A percentile compares a stretch with the other conserved stretches of the same genome.
Evolutionary conservation across 2,329 filamentous ascomycete species (phyloP).

Genomic region (Aureobasidium sp.): DNA sequence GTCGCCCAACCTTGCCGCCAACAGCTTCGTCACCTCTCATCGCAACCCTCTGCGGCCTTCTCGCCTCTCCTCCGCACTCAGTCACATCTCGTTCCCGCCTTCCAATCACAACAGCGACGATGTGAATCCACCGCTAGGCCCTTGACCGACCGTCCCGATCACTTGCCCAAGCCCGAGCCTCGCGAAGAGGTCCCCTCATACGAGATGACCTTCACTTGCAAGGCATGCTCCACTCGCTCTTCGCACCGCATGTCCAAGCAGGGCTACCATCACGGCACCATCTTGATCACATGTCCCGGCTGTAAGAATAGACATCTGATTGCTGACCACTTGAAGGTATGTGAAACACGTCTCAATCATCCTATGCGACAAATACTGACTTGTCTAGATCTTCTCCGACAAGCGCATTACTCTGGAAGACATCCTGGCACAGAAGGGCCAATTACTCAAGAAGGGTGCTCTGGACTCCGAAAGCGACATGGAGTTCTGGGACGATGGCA

Average conservation of each 20-base stretch:
- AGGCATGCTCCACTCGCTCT: constrained; percentile 66
- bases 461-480: constrained; percentile 74
- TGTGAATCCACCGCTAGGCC: constrained; percentile 19
- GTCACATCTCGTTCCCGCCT: constrained; percentile 6
- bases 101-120: constrained; percentile 23
- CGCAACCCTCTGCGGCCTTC: constrained; percentile 9
- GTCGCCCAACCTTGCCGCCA: not conserved
- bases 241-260: constrained; percentile 85
- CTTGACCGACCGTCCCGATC: constrained; percentile 25
- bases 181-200: constrained; percentile 58
- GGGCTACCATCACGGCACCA: constrained; percentile 85
- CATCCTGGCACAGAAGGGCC: constrained; percentile 67
- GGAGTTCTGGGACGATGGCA: constrained; percentile 78
- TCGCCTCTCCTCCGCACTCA: constrained; percentile 18
- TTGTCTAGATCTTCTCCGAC: constrained; percentile 62
- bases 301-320: constrained; percentile 89
- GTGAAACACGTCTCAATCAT: not conserved
- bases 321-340: constrained; percentile 70
- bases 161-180: constrained; percentile 20
- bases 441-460: constrained; percentile 63
- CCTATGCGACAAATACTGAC: not conserved
- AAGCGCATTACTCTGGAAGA: constrained; percentile 66
- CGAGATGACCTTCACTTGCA: constrained; percentile 86
- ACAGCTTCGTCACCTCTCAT: constrained; percentile 4
- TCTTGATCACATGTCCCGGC: constrained; percentile 77